Evolutionary conservation across 768 basidiomycete genomes (phyloP), one percentile per base, ranked within the genome.

Genomic region (Kwoniella sp.): DNA sequence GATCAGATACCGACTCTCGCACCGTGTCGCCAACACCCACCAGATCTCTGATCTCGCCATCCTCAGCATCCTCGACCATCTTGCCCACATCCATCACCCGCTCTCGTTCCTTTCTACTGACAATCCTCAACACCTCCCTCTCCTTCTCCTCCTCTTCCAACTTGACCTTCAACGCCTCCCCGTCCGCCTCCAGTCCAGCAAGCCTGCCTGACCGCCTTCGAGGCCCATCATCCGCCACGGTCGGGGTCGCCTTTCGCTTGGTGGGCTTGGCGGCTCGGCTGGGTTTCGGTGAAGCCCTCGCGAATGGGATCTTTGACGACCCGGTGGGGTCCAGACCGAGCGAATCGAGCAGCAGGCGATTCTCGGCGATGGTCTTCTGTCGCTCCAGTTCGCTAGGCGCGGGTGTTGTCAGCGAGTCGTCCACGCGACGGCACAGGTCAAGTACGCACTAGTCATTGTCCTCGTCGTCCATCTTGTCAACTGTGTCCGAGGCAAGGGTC

Each of bases 291-390:
- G 46, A 38, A 1, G 57, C 33, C 23, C 45, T 37, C 2, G 59
- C 40, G 15, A 58, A 22, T 20, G 46, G 49, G 39, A 61, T 49
- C 27, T 63, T 59, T 25, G 59, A 60, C 33, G 61, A 9, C 5
- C 65, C 65, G 23, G 33, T 40, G 1, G 57, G 53, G 42, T 70
- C 65, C 19, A 74, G 53, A 6, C 73, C 73, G 19, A 74, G 58
- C 15, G 61, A 63, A 36, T 70, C 66, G 42, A 74, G 63, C 12
- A 74, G 60, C 0, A 42, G 47, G 40, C 63, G 61, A 42, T 74
- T 74, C 37, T 65, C 63, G 4, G 67, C 67, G 26, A 74, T 74
- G 27, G 55, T 70, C 43, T 66, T 63, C 36, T 65, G 71, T 15
- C 73, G 63, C 56, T 74, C 73, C 29, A 62, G 49, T 53, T 74